These are phyloP conservation scores for Daldinia caldariorum DNA, from an alignment of 495 filamentous ascomycete genomes.

Conservation along the genomic window DNA sequence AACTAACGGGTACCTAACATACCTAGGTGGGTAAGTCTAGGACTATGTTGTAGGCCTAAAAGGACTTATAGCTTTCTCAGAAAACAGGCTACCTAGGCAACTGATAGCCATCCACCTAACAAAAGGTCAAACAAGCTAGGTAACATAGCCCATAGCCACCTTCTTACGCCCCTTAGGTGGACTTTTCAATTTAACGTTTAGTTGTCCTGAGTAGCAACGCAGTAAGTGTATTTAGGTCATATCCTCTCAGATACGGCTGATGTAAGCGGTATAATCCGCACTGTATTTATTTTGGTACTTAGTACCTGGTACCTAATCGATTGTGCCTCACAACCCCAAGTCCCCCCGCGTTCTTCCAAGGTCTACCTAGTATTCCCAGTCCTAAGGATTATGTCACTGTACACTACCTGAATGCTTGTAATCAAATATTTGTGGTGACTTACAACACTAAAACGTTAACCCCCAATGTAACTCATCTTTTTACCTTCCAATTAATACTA, in stretches of 20 bases:
- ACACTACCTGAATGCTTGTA: too few species aligned
- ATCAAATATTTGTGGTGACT: not conserved
- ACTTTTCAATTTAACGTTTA: not conserved
- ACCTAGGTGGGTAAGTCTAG: too few species aligned
- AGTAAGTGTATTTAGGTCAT: not conserved
- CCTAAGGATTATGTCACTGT: too few species aligned
- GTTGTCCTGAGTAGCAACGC: not conserved
- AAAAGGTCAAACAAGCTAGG: slow-evolving; percentile 2
- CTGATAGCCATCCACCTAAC: slow-evolving; percentile 6
- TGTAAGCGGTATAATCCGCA: too few species aligned
- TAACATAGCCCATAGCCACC: slow-evolving; percentile 3
- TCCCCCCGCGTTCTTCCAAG: not conserved
- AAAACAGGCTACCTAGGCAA: slow-evolving; percentile 17
- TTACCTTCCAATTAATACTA: slow-evolving; percentile 1
- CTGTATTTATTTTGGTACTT: too few species aligned
- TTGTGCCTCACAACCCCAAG: not conserved
- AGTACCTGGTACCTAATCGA: too few species aligned
- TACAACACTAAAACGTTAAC: slow-evolving; percentile 1
- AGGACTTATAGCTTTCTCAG: not conserved
- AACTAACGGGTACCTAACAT: too few species aligned
- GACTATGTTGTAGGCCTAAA: not conserved
- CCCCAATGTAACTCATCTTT: slow-evolving; percentile 17
- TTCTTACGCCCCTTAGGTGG: not conserved
- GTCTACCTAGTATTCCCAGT: too few species aligned
- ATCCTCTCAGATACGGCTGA: too few species aligned